Base-by-base conservation (phyloP, 1,284 basidiomycete species). In the Athelia psychrophila region DNA sequence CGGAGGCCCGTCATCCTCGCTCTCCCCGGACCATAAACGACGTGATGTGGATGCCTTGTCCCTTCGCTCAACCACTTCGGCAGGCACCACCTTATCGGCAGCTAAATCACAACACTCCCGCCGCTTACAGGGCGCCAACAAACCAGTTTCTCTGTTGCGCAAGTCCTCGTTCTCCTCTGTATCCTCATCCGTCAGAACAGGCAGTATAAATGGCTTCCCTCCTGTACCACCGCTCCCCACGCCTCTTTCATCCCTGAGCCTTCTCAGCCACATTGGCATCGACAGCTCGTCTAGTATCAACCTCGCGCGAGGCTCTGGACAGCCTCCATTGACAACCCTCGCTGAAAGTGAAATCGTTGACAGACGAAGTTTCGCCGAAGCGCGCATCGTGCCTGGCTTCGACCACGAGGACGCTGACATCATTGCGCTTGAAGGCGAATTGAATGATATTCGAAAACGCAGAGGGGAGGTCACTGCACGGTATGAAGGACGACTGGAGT, bases 401-500 rank as follows among this genome's bases (percentile, higher is more conserved):
- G 66, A 61, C 23, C 38, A 42, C n/a, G 60, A 63, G 22, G 60
- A 69, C 60, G 44, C 58, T 52, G 64, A 72, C 45, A 60, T 72
- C 49, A 65, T 59, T 47, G 69, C 63, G 53, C 61, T 60, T 13
- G 62, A 65, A 47, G 54, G 59, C 15, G 62, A 86, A 67, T 73
- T 88, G 67, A 74, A 74, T 18, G 86, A 86, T 51, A 84, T 89
- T 52, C 76, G 81, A 52, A 66, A 77, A 54, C 74, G 84, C 53
- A 72, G 82, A 35, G 78, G 77, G 44, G 84, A 87, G 58, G 85
- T 89, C 50, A 77, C 75, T 48, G 73, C 70, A 54, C 75, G 86
- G 57, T 89, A 88, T 60, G 81, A 83, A 52, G 78, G 77, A 36
- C 77, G 86, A 44, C 60, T 89, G 58, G 85, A 87, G 56, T 88